Conservation (phyloP, 2,329 filamentous ascomycete species). For the Rutstroemia sp. region DNA sequence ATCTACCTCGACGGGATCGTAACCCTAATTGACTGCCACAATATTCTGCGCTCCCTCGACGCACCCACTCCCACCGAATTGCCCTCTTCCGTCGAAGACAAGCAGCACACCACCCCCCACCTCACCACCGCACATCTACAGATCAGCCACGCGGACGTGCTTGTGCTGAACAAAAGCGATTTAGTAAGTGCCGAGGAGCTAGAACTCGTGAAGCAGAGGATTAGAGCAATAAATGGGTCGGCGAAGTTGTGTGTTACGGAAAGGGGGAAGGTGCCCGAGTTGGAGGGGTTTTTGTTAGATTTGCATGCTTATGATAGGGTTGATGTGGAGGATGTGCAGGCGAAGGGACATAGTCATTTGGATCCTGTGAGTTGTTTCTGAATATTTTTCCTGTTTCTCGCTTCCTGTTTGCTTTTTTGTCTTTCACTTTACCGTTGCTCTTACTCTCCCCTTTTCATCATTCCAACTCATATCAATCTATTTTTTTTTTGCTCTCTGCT, state of each 20-base stretch:
- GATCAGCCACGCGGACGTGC: conserved; percentile 92
- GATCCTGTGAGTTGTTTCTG: conserved; percentile 58
- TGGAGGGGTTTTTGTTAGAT: conserved; percentile 83
- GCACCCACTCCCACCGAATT: conserved; percentile 46
- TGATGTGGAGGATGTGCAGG: conserved; percentile 59
- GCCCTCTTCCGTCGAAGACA: conserved; percentile 34
- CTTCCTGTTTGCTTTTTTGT: not conserved
- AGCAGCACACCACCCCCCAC: conserved; percentile 49
- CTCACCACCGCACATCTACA: conserved; percentile 93
- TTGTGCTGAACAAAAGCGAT: conserved; percentile 91
- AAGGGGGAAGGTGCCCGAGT: conserved; percentile 68
- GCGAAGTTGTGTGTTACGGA: conserved; percentile 78
- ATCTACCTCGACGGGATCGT: conserved; percentile 98
- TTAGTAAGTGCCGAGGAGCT: conserved; percentile 67
- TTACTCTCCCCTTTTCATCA: not conserved
- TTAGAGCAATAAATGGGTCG: conserved; percentile 81
- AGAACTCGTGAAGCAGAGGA: conserved; percentile 58
- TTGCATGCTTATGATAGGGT: conserved; percentile 89
- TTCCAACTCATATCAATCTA: no score
- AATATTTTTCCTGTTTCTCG: not conserved
- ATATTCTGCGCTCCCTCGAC: conserved; percentile 75
- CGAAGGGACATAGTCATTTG: conserved; percentile 81
- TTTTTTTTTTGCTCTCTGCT: no score
- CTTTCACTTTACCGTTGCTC: not conserved
- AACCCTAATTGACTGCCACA: conserved; percentile 91